Percentiles rank a stretch among this genome's conserved stretches.
phyloP scores from a whole-genome alignment of 495 filamentous ascomycete species.

The Staphylotrichum tortipilum region DNA sequence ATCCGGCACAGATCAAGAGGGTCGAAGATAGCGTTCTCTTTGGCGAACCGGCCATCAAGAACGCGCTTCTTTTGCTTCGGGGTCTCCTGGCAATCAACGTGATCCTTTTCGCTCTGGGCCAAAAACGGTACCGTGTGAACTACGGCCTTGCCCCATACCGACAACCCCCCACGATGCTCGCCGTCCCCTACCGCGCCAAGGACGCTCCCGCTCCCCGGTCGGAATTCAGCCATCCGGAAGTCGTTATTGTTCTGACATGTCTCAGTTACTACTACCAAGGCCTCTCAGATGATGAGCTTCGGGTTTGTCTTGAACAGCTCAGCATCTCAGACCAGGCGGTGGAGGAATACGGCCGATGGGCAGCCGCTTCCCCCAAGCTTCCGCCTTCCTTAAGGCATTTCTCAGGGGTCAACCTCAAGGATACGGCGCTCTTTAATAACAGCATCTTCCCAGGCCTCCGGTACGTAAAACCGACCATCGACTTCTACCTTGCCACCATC shows the following conservation, averaged over 20 bases:
- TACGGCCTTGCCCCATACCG: conserved; percentile 50
- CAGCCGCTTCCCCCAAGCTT: conserved; percentile 29
- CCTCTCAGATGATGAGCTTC: conserved; percentile 46
- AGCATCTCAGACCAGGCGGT: conserved; percentile 47
- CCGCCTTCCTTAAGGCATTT: conserved; percentile 36
- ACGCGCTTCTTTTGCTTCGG: conserved; percentile 46
- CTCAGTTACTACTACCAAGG: conserved; percentile 63
- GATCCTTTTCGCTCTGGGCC: conserved; percentile 43
- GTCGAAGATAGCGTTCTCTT: conserved; percentile 34
- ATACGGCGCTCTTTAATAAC: conserved; percentile 32
- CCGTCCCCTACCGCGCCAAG: conserved; percentile 67
- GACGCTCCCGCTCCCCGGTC: conserved; percentile 53
- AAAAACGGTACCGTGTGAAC: conserved; percentile 60
- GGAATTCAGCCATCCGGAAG: conserved; percentile 70
- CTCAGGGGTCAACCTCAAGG: conserved; percentile 51
- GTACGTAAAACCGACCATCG: conserved; percentile 43
- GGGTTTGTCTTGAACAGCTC: conserved; percentile 40
- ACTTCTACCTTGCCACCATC: conserved; percentile 54
- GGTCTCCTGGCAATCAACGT: conserved; percentile 53
- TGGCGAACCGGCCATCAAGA: conserved; percentile 22
- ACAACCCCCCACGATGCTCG: conserved; percentile 40
- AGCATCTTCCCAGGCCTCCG: conserved; percentile 47
- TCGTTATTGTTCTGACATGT: conserved; percentile 57
- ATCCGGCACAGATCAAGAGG: conserved; percentile 20
- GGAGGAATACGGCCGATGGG: conserved; percentile 48